Base-by-base conservation (phyloP, 2,329 filamentous ascomycete species). In the Trichoderma polysporum region DNA sequence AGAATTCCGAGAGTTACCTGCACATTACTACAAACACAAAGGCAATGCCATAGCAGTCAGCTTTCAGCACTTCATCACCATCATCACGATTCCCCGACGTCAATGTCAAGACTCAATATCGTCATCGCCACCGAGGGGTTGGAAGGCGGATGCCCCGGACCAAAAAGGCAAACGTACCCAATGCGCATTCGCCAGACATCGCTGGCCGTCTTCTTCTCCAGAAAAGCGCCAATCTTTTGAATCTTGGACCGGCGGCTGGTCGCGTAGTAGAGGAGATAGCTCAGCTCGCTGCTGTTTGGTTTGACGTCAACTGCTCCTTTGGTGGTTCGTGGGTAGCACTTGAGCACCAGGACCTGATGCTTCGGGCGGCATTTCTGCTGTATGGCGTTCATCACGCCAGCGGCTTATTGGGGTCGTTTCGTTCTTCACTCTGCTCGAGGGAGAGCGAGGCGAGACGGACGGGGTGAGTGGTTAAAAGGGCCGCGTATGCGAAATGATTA, bases 221-320 rank as follows among this genome's bases (percentile, higher is more conserved):
- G 85, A 76, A 97, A 99, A 73, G 89, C 89, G 78, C 93, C 93
- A 72, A 99, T 94, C 81, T 99, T 99, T 75, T 95, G 92, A 73
- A 98, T 89, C 85, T 98, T 99, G 80, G 92, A 94, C 71, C 93
- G 90, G 68, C 94, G 92, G 73, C 94, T 97, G 76, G 92, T 96
- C 69, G 92, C 93, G 83, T 99, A 98, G 85, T 97, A 98, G 64
- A 98, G 88, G 71, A 99, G 87, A 78, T 98, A 98, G 80, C 93
- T 97, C 70, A 99, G 88, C 83, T 99, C 95, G 81, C 93, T 97
- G 71, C 93, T 93, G 80, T 98, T 98, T 52, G 95, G 94, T 81
- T 94, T 96, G 76, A 97, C 93, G 75, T 97, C 93, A 76, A 94
- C 91, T 69, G 92, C 90, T 60, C 92, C 93, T 81, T 97, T 98